These are phyloP conservation scores for Tricholomella constricta DNA, from an alignment of 768 basidiomycete species.

Conservation along the genomic window DNA sequence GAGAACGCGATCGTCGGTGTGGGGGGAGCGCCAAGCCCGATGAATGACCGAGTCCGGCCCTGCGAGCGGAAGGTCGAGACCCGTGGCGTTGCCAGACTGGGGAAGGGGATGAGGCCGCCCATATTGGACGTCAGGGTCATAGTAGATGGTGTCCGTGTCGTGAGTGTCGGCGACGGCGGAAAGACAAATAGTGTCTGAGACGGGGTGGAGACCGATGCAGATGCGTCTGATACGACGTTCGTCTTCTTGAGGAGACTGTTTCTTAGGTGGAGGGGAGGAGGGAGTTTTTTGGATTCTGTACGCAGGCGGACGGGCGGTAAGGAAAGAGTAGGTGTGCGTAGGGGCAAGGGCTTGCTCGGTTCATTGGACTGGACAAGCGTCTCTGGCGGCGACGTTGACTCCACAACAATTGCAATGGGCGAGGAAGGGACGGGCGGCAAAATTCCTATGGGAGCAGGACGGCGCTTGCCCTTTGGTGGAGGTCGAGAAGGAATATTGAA, in stretches of 20 bases:
- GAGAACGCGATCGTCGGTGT: conserved; percentile 83
- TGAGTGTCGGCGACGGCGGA: conserved; percentile 69
- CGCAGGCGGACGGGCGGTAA: conserved; percentile 47
- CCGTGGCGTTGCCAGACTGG: conserved; percentile 63
- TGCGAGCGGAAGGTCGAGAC: conserved; percentile 67
- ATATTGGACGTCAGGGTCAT: conserved; percentile 77
- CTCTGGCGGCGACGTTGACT: conserved; percentile 18
- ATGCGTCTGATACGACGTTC: conserved; percentile 27
- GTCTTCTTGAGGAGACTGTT: conserved; percentile 35
- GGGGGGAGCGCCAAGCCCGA: conserved; percentile 65
- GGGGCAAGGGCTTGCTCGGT: conserved; percentile 16
- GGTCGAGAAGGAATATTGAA: conserved; percentile 50
- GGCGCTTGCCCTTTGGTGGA: conserved; percentile 52
- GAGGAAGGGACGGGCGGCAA: conserved; percentile 77
- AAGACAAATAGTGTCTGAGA: conserved; percentile 88
- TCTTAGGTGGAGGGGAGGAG: conserved; percentile 59
- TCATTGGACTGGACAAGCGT: conserved; percentile 7
- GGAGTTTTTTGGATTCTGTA: conserved; percentile 57
- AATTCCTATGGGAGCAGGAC: conserved; percentile 60
- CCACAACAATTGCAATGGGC: conserved; percentile 56
- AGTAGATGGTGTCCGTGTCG: conserved; percentile 72
- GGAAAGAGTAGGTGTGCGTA: conserved; percentile 21
- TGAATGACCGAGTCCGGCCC: conserved; percentile 73
- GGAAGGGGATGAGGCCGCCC: conserved; percentile 51
- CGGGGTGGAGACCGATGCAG: conserved; percentile 47